Conservation (phyloP, 179 eudicot species). For the Beta macrorhiza region DNA sequence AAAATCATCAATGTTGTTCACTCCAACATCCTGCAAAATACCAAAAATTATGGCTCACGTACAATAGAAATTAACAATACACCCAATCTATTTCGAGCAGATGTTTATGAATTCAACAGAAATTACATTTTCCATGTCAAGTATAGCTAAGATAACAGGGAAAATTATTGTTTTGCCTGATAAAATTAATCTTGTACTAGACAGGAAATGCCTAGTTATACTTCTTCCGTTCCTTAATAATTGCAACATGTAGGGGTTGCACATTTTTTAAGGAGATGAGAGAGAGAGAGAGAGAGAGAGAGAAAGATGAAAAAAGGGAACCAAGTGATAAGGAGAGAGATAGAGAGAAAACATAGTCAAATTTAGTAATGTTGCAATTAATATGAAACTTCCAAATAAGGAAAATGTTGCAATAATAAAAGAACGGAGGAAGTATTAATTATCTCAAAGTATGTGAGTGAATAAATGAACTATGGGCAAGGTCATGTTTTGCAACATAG, state of each 20-base stretch:
- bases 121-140: background rate
- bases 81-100: background rate
- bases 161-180: background rate
- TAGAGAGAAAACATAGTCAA: too few relatives aligned
- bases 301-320: too few relatives aligned
- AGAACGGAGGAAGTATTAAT: background rate
- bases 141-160: background rate
- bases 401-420: too few relatives aligned
- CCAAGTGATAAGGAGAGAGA: too few relatives aligned
- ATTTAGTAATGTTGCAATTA: too few relatives aligned
- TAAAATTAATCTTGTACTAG: background rate
- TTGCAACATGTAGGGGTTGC: too few relatives aligned
- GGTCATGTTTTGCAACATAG: background rate
- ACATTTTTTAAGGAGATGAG: too few relatives aligned
- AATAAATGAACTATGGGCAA: background rate
- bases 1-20: slow-evolving; percentile 41
- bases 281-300: too few relatives aligned
- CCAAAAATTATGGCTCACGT: background rate
- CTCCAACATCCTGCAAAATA: slow-evolving; percentile 37
- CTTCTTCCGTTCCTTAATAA: too few relatives aligned
- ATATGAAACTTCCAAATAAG: too few relatives aligned
- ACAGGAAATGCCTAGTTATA: background rate
- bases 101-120: background rate
- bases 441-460: too few relatives aligned
- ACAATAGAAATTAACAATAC: background rate